Conservation (phyloP, 2,329 filamentous ascomycete genomes). For the Rutstroemia sp. region DNA sequence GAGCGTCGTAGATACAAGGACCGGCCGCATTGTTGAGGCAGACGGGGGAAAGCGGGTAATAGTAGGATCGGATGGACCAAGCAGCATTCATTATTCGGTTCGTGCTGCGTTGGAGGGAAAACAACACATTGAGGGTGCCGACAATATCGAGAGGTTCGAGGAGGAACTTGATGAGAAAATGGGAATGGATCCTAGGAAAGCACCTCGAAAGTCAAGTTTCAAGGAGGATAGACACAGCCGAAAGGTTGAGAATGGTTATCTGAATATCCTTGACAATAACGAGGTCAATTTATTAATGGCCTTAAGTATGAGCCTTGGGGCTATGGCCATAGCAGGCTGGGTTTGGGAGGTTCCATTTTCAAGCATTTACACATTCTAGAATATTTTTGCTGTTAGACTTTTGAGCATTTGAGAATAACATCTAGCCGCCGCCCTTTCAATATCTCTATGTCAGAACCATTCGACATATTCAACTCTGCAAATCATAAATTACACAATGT, state of each 20-base stretch:
- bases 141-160: slow-evolving; percentile 32
- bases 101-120: slow-evolving; percentile 40
- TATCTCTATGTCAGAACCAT: no score
- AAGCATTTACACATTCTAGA: slow-evolving; percentile 5
- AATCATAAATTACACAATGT: no score
- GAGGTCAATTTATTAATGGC: slow-evolving; percentile 94
- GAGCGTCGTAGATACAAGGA: slow-evolving; percentile 75
- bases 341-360: slow-evolving; percentile 49
- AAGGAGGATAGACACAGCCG: slow-evolving; percentile 41
- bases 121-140: slow-evolving; percentile 34
- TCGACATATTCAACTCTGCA: no score
- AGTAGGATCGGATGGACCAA: slow-evolving; percentile 31
- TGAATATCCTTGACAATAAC: slow-evolving; percentile 86
- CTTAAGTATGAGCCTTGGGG: slow-evolving; percentile 66
- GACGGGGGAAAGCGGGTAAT: slow-evolving; percentile 60
- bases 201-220: slow-evolving; percentile 45
- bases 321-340: slow-evolving; percentile 59
- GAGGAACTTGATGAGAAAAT: slow-evolving; percentile 32
- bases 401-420: no score
- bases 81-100: slow-evolving; percentile 30
- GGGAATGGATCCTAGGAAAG: slow-evolving; percentile 41
- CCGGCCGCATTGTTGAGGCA: slow-evolving; percentile 84
- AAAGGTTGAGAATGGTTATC: slow-evolving; percentile 54
- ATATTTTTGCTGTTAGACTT: neutral
- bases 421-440: no score